Percentiles rank a stretch among this genome's conserved stretches.
Conservation (phyloP, 1,284 basidiomycete species). For the Irpex sp. region DNA sequence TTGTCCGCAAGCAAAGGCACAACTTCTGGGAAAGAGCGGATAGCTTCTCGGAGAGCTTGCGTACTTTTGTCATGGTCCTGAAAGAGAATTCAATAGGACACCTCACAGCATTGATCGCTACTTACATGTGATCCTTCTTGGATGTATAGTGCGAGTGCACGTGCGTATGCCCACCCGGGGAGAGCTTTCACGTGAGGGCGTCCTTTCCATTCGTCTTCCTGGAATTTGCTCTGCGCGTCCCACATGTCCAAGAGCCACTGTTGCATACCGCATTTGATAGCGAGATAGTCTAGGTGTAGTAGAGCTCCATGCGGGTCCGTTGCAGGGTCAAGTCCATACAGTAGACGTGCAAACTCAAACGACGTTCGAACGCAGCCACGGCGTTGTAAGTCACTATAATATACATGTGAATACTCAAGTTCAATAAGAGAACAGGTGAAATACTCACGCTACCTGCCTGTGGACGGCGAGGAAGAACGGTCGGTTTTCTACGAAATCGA, state of each 20-base stretch:
- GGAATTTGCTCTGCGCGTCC: constrained; percentile 30
- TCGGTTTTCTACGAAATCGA: constrained; percentile 82
- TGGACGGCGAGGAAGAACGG: constrained; percentile 82
- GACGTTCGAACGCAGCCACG: constrained; percentile 85
- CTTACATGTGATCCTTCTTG: constrained; percentile 43
- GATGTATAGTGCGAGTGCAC: constrained; percentile 67
- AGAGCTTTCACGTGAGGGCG: constrained; percentile 56
- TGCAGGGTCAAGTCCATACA: constrained; percentile 80
- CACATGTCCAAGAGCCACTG: constrained; percentile 78
- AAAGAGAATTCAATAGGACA: background rate
- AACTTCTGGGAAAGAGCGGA: constrained; percentile 76
- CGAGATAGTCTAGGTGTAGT: constrained; percentile 83
- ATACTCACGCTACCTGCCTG: constrained; percentile 67
- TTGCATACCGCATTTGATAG: constrained; percentile 75
- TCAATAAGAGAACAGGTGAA: background rate
- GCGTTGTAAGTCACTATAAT: constrained; percentile 70
- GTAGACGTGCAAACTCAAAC: constrained; percentile 83
- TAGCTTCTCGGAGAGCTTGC: constrained; percentile 66
- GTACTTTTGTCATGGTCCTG: constrained; percentile 59
- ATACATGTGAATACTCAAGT: too few relatives aligned
- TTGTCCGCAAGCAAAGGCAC: constrained; percentile 82
- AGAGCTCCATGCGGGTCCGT: constrained; percentile 83
- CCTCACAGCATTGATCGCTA: background rate
- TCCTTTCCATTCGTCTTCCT: constrained; percentile 24
- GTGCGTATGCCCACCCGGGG: constrained; percentile 81